These are phyloP conservation scores for Phlegmacium glaucopus DNA, from an alignment of 768 basidiomycete genomes.

Conservation along the genomic window DNA sequence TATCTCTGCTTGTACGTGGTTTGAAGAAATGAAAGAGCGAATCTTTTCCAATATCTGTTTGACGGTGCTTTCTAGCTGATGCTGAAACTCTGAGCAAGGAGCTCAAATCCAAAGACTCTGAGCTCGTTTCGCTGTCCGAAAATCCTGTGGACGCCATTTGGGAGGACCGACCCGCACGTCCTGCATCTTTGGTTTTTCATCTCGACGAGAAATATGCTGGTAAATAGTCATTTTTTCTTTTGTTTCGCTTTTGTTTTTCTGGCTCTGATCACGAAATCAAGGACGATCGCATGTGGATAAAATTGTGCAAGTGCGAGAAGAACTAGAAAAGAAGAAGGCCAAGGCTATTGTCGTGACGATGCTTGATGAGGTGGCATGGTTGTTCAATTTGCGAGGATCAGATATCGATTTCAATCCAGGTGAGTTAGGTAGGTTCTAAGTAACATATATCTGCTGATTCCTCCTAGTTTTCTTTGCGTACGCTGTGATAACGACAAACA, in stretches of 20 bases:
- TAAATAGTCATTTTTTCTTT: constrained; percentile 17
- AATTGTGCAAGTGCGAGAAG: constrained; percentile 60
- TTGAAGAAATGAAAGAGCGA: too few species aligned
- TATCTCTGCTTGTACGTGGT: constrained; percentile 56
- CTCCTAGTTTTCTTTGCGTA: constrained; percentile 86
- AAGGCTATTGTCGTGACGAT: constrained; percentile 79
- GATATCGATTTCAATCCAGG: constrained; percentile 87
- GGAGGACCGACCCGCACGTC: constrained; percentile 68
- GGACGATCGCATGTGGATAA: constrained; percentile 68
- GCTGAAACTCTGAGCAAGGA: constrained; percentile 58
- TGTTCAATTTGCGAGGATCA: constrained; percentile 87
- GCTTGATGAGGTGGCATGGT: constrained; percentile 94
- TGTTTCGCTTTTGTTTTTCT: not conserved
- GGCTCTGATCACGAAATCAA: constrained; percentile 13
- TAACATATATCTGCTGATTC: not conserved
- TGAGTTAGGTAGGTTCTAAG: constrained; percentile 12
- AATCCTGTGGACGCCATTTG: constrained; percentile 85
- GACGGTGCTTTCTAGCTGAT: constrained; percentile 42
- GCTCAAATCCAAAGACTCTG: constrained; percentile 51
- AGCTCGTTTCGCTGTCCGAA: constrained; percentile 57
- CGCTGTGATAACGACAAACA: constrained; percentile 64
- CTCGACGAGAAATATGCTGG: constrained; percentile 78
- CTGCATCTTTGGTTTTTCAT: constrained; percentile 61
- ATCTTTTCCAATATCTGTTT: too few species aligned
- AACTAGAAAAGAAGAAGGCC: constrained; percentile 57